phyloP scores from a whole-genome alignment of 371 early-diverging fungal genomes.

The Rhizopus stolonifer region DNA sequence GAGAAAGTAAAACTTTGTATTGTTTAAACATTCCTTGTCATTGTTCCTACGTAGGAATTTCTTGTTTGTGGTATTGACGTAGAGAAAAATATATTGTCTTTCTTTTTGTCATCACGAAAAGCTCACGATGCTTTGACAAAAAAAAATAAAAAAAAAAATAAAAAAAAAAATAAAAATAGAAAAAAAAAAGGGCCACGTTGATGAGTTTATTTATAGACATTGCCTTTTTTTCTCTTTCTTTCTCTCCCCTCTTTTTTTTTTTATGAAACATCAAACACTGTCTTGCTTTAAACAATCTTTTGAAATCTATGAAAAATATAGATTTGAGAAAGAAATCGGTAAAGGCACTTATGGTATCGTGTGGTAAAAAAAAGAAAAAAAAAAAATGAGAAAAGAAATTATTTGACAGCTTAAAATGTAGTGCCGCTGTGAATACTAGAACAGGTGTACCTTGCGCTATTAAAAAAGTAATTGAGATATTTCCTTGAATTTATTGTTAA shows the following conservation, averaged over 20 bases:
- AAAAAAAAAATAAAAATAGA: no score
- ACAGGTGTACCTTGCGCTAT: slow-evolving; percentile 18
- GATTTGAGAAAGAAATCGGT: slow-evolving; percentile 9
- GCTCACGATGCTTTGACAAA: no score
- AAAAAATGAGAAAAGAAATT: no score
- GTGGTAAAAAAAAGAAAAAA: slow-evolving; percentile 1
- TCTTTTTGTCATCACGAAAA: no score
- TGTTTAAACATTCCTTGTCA: no score
- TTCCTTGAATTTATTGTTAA: no score
- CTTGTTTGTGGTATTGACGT: no score
- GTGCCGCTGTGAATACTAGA: slow-evolving; percentile 9
- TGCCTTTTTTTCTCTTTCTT: not conserved
- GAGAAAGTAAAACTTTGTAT: no score
- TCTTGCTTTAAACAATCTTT: slow-evolving; percentile 3
- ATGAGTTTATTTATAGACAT: not conserved
- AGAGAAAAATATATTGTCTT: no score
- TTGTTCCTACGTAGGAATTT: no score
- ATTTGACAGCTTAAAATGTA: not conserved
- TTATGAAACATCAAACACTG: slow-evolving; percentile 6
- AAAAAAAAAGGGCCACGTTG: no score
- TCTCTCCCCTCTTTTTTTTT: not conserved
- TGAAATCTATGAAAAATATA: slow-evolving; percentile 4
- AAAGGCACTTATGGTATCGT: slow-evolving; percentile 13
- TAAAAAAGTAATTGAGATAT: slow-evolving; percentile 23
- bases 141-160: no score